A percentile compares a stretch with the other conserved stretches of the same genome.
phyloP scores from a whole-genome alignment of 2,329 filamentous ascomycete genomes.

The Onygena corvina region DNA sequence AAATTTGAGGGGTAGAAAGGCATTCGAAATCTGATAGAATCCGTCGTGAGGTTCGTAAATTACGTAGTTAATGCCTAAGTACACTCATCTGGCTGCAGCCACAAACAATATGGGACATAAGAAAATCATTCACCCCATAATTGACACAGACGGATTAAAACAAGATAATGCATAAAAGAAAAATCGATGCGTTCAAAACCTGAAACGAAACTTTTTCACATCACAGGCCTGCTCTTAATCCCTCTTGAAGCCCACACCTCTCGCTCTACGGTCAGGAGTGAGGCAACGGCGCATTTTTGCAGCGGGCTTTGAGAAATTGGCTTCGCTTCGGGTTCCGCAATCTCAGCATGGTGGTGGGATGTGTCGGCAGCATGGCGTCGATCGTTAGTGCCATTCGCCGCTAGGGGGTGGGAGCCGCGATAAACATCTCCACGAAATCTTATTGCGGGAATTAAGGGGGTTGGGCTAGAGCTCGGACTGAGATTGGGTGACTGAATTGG shows the following conservation, averaged over 20 bases:
- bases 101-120: no score
- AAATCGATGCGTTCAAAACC: neutral
- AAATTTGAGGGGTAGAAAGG: no score
- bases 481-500: constrained; percentile 16
- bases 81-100: no score
- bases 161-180: neutral
- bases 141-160: no score
- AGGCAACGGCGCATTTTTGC: constrained; percentile 20
- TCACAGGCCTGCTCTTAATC: constrained; percentile 5
- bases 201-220: neutral
- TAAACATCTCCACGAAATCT: neutral
- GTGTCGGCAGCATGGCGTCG: constrained; percentile 10
- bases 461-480: constrained; percentile 14
- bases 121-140: no score
- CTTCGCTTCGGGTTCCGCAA: neutral
- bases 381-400: neutral
- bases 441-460: constrained; percentile 1
- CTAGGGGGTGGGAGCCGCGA: neutral
- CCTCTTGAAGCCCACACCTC: constrained; percentile 12
- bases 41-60: no score
- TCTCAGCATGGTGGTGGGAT: neutral
- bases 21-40: no score
- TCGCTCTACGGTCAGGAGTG: constrained; percentile 17
- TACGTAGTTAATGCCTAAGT: no score
- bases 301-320: constrained; percentile 12